Evolutionary conservation across 805 yeast species (phyloP).

Genomic region (Hanseniaspora vineae): DNA sequence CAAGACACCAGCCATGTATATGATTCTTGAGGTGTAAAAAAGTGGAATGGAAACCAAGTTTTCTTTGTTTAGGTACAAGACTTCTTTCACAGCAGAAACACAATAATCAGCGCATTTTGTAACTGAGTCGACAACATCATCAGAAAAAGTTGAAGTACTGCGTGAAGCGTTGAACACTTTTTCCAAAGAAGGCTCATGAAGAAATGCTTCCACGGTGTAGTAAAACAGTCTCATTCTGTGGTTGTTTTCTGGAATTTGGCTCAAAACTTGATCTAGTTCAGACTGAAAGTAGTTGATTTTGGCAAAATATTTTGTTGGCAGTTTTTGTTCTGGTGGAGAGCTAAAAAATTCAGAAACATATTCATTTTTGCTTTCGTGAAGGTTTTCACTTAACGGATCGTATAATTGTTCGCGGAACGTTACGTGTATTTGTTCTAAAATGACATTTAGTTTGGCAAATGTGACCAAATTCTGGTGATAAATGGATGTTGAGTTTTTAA

Average conservation of each 20-base stretch:
- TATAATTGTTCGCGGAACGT: conserved; percentile 30
- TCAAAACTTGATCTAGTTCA: conserved; percentile 29
- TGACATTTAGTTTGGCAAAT: conserved; percentile 44
- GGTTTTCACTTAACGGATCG: conserved; percentile 13
- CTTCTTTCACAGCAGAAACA: conserved; percentile 36
- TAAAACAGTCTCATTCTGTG: conserved; percentile 36
- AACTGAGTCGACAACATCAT: conserved; percentile 29
- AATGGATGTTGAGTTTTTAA: conserved; percentile 26
- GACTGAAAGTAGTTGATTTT: conserved; percentile 32
- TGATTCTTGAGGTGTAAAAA: conserved; percentile 40
- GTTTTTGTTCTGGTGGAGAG: too few relatives aligned
- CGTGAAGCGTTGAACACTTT: conserved; percentile 13
- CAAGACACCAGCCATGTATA: conserved; percentile 52
- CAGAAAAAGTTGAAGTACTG: conserved; percentile 14
- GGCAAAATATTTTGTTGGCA: too few relatives aligned
- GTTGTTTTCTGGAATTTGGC: conserved; percentile 26
- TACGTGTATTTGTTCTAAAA: conserved; percentile 49
- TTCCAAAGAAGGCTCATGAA: conserved; percentile 41
- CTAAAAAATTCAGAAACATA: conserved; percentile 8
- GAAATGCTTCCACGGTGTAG: conserved; percentile 52
- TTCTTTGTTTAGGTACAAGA: conserved; percentile 30
- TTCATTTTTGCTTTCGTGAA: conserved; percentile 4
- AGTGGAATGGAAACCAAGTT: conserved; percentile 46
- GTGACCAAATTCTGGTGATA: conserved; percentile 35
- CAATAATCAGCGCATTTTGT: conserved; percentile 43